Base-by-base conservation (phyloP, 345 rosid genomes). In the Gossypium sturtianum region DNA sequence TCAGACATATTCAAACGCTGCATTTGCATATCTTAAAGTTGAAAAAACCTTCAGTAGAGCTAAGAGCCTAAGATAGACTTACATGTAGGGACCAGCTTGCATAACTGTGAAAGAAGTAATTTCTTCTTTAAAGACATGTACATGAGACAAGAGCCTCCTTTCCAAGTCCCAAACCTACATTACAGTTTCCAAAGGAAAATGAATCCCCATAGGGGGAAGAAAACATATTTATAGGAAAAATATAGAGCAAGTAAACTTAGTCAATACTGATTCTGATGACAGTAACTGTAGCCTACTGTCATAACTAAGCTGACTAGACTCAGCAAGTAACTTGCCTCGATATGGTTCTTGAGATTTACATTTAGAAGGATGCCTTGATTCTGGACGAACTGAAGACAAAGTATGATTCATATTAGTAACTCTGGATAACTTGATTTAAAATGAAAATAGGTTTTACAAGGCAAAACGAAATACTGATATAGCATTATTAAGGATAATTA, bases 131-230 rank as follows among this genome's bases (percentile, higher is more conserved):
- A 82, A 82, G 43, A 68, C 83, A 82, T 88, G 85, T 73, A 85
- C 82, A 65, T 85, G 74, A 74, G 87, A 85, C 84, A 89, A 15
- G 64, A 80, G 72, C 84, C 84, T 88, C 87, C 80, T 89, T 47
- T 92, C 95, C 70, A 92, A 74, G 74, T 92, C 89, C 98, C 98
- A 94, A 34, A 92, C 97, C 98, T 94, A 79, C 2, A 52, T 19
- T 12, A 62, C 7, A 57, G 57, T 17, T 66, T 19, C 34, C 63
- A 76, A 79, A 23, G 59, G 67, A 80, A 45, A 66, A 75, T 74
- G 8, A 77, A 41, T 49, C 48, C 12, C 54, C 47, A 34, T 4
- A 2, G 23, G 61, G 12, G n/a, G 19, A 44, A 20, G 53, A 20
- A 44, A 13, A 44, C 52, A 66, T 44, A 20, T 20, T 66, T 20